Evolutionary conservation across 2,329 filamentous ascomycete species (phyloP).

Genomic region (Verticillium nonalfalfae): DNA sequence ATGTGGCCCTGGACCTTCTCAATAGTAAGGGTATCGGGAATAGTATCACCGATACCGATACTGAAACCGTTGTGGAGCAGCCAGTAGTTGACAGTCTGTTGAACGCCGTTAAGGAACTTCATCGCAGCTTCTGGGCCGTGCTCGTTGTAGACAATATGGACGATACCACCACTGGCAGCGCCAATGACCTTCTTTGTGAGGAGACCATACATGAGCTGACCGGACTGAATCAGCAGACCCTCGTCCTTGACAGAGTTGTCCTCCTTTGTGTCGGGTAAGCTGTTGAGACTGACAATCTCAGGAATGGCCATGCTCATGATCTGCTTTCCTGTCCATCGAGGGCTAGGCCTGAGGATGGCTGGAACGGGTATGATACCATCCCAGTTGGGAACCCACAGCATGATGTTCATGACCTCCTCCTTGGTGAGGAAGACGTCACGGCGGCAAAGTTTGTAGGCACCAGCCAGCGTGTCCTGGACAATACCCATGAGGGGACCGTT

Average conservation of each 20-base stretch:
- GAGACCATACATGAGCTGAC: slow-evolving; percentile 84
- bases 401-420: slow-evolving; percentile 90
- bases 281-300: slow-evolving; percentile 72
- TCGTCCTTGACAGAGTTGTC: slow-evolving; percentile 65
- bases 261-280: slow-evolving; percentile 54
- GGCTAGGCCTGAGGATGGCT: slow-evolving; percentile 87
- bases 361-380: slow-evolving; percentile 89
- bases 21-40: slow-evolving; percentile 82
- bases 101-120: slow-evolving; percentile 91
- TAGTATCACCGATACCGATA: slow-evolving; percentile 97
- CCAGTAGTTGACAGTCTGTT: slow-evolving; percentile 96
- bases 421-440: slow-evolving; percentile 87
- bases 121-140: slow-evolving; percentile 80
- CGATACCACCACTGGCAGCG: slow-evolving; percentile 81
- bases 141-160: slow-evolving; percentile 96
- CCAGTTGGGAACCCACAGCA: slow-evolving; percentile 98
- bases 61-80: slow-evolving; percentile 93
- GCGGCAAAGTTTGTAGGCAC: slow-evolving; percentile 93
- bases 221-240: slow-evolving; percentile 75
- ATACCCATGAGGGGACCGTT: slow-evolving; percentile 99
- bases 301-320: slow-evolving; percentile 92
- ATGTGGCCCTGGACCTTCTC: slow-evolving; percentile 79
- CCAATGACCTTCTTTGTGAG: slow-evolving; percentile 93
- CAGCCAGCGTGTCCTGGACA: slow-evolving; percentile 93
- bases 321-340: slow-evolving; percentile 97